These are phyloP conservation scores for Aspergillus transmontanensis DNA, from an alignment of 2,329 filamentous ascomycete species.

Conservation along the genomic window DNA sequence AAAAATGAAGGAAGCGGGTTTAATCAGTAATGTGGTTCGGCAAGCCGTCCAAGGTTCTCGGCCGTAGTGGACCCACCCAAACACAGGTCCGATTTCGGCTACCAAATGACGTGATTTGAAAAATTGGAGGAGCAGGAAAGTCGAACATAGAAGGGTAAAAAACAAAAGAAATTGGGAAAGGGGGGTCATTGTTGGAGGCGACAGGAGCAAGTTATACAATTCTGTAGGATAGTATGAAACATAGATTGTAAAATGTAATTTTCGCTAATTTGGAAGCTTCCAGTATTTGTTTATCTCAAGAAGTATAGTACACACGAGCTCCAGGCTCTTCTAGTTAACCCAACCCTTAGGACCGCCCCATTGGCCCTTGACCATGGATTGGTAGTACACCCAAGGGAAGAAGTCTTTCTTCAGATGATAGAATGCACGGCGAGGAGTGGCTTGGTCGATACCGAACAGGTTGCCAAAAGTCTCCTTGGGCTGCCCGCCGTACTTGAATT, in stretches of 20 bases:
- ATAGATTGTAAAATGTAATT: not conserved
- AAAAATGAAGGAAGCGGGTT: not conserved
- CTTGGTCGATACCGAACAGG: constrained; percentile 60
- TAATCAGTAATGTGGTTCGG: not conserved
- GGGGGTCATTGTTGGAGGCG: not conserved
- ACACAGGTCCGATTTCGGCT: not conserved
- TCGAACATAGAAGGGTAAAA: not conserved
- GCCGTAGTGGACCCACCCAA: not conserved
- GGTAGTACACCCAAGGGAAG: constrained; percentile 67
- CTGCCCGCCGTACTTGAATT: constrained; percentile 66
- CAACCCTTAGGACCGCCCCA: constrained; percentile 65
- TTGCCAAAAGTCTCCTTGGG: constrained; percentile 65
- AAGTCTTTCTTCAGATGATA: constrained; percentile 68
- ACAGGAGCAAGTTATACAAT: not conserved
- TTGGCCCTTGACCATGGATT: constrained; percentile 62
- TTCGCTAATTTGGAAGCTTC: not conserved
- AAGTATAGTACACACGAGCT: not conserved
- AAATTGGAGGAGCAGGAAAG: not conserved
- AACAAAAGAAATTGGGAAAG: not conserved
- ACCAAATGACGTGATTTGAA: not conserved
- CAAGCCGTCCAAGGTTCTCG: not conserved
- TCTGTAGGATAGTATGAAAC: not conserved
- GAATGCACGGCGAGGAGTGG: constrained; percentile 57
- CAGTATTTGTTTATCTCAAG: not conserved
- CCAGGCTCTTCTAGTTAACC: constrained; percentile 16